Evolutionary conservation across 2,329 filamentous ascomycete genomes (phyloP), one percentile per base, ranked within the genome.

Genomic region (Lojkania enalia): DNA sequence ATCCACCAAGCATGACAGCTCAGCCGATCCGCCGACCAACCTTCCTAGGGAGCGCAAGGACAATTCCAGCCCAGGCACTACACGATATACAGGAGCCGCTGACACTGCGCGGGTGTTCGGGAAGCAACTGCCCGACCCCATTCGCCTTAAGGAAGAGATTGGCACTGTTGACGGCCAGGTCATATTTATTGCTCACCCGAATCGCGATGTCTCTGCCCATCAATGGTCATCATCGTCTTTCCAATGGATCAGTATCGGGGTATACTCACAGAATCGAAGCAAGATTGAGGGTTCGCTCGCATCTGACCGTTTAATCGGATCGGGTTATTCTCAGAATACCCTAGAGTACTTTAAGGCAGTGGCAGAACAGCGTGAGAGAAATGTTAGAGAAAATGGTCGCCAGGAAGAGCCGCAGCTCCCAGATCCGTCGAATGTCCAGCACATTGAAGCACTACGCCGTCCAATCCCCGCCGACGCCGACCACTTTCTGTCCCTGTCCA

Each of bases 181-280:
- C 14, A 62, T 71, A 12, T 77, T 76, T 57, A 69, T 74, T 21
- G 67, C 72, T 37, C 73, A 77, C 50, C 73, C 73, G 0, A 77
- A 76, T 46, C 67, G 72, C 35, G 73, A 77, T 43, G 64, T 77
- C 3, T 71, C 71, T 19, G 74, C 74, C 2, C 74, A 77, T 40
- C 71, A 75, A 46, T 77, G 75, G 75, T 72, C 70, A 5, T 45
- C 47, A 0, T 40, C 45, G 1, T 58, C 67, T 2, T 74, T 63
- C 35, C 60, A 71, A 30, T 77, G 75, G 75, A 61, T 68, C 37
- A 74, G 74, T 44, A 69, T 77, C 29, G 74, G 74, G 2, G 63
- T 66, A 19, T 77, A 70, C 48, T 71, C 66, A 23, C 69, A 74
- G 44, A 66, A 57, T 12, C 67, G 69, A 37, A 67, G 70, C 57